phyloP scores from a whole-genome alignment of 2,329 filamentous ascomycete species.

The Sodiomyces alkalinus region DNA sequence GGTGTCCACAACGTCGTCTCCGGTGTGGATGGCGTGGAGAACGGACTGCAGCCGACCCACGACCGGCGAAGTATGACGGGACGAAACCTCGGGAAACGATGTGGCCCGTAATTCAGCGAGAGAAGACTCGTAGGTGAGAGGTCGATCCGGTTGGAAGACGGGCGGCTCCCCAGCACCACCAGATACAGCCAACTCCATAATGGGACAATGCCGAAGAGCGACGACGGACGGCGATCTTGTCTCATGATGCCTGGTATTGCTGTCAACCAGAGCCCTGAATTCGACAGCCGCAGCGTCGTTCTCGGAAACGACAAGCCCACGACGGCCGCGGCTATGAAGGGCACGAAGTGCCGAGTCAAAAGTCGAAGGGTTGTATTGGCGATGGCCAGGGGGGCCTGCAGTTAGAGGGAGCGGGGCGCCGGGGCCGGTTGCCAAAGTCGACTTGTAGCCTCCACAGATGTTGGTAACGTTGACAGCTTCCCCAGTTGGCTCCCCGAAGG shows the following conservation, averaged over 20 bases:
- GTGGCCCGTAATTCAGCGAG: slow-evolving; percentile 4
- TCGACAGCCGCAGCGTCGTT: slow-evolving; percentile 10
- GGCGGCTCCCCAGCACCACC: slow-evolving; percentile 2
- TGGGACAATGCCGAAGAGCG: too few relatives aligned
- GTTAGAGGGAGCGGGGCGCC: slow-evolving; percentile 35
- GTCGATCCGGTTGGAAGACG: neutral
- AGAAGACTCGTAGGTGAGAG: neutral
- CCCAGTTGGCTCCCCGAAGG: too few relatives aligned
- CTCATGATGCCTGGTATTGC: too few relatives aligned
- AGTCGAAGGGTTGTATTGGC: slow-evolving; percentile 29
- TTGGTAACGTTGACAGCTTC: too few relatives aligned
- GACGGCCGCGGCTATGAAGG: slow-evolving; percentile 12
- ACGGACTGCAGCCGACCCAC: neutral
- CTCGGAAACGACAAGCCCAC: slow-evolving; percentile 9
- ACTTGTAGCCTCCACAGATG: slow-evolving; percentile 2
- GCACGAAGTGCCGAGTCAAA: slow-evolving; percentile 23
- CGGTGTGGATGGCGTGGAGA: neutral
- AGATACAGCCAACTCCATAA: slow-evolving; percentile 2
- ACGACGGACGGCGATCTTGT: too few relatives aligned
- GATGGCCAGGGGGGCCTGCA: slow-evolving; percentile 38
- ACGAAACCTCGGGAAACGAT: neutral
- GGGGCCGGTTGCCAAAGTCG: slow-evolving; percentile 16
- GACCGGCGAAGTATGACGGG: too few relatives aligned
- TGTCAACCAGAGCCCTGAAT: slow-evolving; percentile 10
- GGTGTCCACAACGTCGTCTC: slow-evolving; percentile 13